Conservation (phyloP, 306 rosid species). For the Rosa multiflora region DNA sequence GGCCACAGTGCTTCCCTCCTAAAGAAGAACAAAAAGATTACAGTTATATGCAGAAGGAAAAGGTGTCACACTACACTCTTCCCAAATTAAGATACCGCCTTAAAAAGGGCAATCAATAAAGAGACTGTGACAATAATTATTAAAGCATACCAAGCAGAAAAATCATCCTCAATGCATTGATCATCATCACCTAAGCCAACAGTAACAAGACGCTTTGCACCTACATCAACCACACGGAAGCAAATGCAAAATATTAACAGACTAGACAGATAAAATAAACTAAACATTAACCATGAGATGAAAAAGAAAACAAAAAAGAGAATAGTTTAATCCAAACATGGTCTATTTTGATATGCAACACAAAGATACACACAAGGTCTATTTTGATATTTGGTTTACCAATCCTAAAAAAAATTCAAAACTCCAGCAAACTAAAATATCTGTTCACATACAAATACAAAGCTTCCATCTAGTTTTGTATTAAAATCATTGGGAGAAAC, state of each 20-base stretch:
- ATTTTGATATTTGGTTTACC: neutral
- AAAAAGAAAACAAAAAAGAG: neutral
- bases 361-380: neutral
- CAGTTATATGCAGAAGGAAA: conserved; percentile 9
- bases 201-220: conserved; percentile 70
- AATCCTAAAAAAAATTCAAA: neutral
- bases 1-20: conserved; percentile 88
- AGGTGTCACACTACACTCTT: conserved; percentile 8
- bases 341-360: neutral
- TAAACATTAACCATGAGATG: neutral
- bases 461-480: neutral
- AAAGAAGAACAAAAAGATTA: conserved; percentile 22
- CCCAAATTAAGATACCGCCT: conserved; percentile 6
- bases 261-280: neutral
- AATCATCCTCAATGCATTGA: conserved; percentile 88
- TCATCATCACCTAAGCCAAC: conserved; percentile 87
- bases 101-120: neutral
- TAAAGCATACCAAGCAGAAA: conserved; percentile 64
- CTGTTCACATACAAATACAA: neutral
- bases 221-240: conserved; percentile 36
- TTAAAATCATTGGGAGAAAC: neutral
- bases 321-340: neutral
- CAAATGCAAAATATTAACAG: neutral
- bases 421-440: neutral
- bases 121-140: conserved; percentile 3